Evolutionary conservation across 2,329 filamentous ascomycete genomes (phyloP).

Genomic region (Septoria linicola): DNA sequence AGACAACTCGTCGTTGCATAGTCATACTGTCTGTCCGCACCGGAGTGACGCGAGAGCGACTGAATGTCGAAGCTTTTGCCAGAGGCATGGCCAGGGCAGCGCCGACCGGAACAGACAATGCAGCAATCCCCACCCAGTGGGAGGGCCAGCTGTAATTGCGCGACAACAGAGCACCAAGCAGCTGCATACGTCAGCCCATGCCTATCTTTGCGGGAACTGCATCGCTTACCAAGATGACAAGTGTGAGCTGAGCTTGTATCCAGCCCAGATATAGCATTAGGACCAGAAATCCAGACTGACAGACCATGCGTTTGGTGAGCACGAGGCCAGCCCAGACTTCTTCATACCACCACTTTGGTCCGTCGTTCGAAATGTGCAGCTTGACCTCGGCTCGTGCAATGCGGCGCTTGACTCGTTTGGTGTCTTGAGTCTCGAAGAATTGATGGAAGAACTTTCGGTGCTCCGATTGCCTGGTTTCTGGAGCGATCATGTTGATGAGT

Average conservation of each 20-base stretch:
- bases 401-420: constrained; percentile 51
- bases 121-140: constrained; percentile 64
- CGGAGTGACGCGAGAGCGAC: constrained; percentile 59
- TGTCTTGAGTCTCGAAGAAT: constrained; percentile 49
- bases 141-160: constrained; percentile 65
- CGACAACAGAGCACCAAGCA: constrained; percentile 69
- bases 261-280: constrained; percentile 71
- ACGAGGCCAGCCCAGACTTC: constrained; percentile 70
- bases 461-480: constrained; percentile 68
- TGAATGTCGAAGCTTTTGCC: constrained; percentile 69
- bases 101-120: constrained; percentile 66
- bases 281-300: constrained; percentile 70
- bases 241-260: constrained; percentile 74
- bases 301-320: constrained; percentile 68
- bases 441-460: constrained; percentile 68
- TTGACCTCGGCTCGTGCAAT: constrained; percentile 72
- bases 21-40: constrained; percentile 67
- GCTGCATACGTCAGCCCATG: constrained; percentile 38
- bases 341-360: constrained; percentile 74
- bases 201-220: background rate
- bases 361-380: constrained; percentile 70
- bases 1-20: constrained; percentile 60
- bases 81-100: constrained; percentile 70
- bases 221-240: constrained; percentile 64
- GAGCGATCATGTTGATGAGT: constrained; percentile 67